Evolutionary conservation across 805 yeast genomes (phyloP), one percentile per base, ranked within the genome.

Genomic region (Saccharomyces eubayanus): DNA sequence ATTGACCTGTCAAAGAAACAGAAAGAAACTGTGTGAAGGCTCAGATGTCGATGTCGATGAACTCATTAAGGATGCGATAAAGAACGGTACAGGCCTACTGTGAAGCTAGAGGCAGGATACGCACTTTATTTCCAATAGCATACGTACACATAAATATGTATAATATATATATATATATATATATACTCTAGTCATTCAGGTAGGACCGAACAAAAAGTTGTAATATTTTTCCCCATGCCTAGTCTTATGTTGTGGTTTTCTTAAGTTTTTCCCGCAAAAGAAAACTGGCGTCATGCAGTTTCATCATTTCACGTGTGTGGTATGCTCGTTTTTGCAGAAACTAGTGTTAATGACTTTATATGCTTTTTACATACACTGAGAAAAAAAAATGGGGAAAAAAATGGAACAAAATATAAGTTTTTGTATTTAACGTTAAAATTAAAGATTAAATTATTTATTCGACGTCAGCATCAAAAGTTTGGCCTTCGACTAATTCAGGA

Each of bases 1-100:
- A 0, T 70, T 84, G 56, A 87, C 94, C 0, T 87, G 95, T 72
- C 80, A 79, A 58, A 66, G 94, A 53, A 87, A 87, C 64, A 78
- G 88, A 43, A 84, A 80, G 53, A 79, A 83, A 63, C 57, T 79
- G 51, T 55, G 72, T 21, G 68, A 69, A 47, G 67, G 71, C 28
- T 50, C 58, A 1, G 74, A 73, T 11, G 74, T 71, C 10, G 73
- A 71, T 48, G 60, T 72, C 29, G 71, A 71, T 21, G 66, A 64
- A 36, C 62, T 70, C 24, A 46, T 72, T 36, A 64, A 64, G 29
- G 63, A 61, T 52, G 69, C 68, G 53, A 58, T 61, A 49, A 61
- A 58, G 16, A 60, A 60, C 41, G 69, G 70, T n/a, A 59, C 64
- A 3, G 59, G 63, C 31, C 51, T 65, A 46, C 62, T 36, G 43